A percentile compares a stretch with the other conserved stretches of the same genome.
Evolutionary conservation across 78 protist genomes (phyloP).

Genomic region (Isochrysis galbana): DNA sequence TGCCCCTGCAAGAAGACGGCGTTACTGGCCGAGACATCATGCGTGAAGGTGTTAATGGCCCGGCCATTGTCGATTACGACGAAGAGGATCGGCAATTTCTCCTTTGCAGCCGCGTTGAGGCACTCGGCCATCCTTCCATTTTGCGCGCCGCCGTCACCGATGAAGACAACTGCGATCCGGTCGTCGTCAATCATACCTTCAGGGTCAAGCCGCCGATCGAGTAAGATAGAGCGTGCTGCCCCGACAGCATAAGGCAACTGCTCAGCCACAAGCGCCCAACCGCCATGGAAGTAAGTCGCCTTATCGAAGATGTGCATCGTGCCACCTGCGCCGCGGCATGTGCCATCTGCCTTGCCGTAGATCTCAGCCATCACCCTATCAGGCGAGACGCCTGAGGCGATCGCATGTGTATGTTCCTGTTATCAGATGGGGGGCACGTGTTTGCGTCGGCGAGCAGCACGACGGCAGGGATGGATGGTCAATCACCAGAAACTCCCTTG

Average conservation of each 20-base stretch:
- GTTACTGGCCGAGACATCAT: conserved; percentile 21
- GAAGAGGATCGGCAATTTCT: conserved; percentile 37
- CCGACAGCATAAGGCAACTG: conserved; percentile 49
- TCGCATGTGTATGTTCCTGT: conserved; percentile 48
- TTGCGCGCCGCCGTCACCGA: conserved; percentile 48
- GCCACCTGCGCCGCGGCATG: conserved; percentile 51
- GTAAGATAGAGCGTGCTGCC: conserved; percentile 38
- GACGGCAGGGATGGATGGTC: no score
- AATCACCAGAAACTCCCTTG: no score
- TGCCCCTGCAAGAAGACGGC: conserved; percentile 33
- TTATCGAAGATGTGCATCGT: conserved; percentile 51
- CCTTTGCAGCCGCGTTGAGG: conserved; percentile 51
- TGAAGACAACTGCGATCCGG: conserved; percentile 41
- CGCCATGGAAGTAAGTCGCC: conserved; percentile 49
- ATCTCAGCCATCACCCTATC: conserved; percentile 45
- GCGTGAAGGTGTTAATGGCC: conserved; percentile 50
- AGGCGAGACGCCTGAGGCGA: conserved; percentile 35
- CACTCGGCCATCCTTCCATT: conserved; percentile 45
- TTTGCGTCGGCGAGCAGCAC: not conserved
- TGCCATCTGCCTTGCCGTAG: conserved; percentile 26
- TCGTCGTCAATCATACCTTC: not conserved
- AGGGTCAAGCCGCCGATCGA: conserved; percentile 16
- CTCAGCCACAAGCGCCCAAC: conserved; percentile 52
- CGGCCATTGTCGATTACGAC: conserved; percentile 48
- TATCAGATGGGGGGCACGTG: not conserved